Conservation (phyloP, 148 eudicot species). For the Nyssa sinensis region DNA sequence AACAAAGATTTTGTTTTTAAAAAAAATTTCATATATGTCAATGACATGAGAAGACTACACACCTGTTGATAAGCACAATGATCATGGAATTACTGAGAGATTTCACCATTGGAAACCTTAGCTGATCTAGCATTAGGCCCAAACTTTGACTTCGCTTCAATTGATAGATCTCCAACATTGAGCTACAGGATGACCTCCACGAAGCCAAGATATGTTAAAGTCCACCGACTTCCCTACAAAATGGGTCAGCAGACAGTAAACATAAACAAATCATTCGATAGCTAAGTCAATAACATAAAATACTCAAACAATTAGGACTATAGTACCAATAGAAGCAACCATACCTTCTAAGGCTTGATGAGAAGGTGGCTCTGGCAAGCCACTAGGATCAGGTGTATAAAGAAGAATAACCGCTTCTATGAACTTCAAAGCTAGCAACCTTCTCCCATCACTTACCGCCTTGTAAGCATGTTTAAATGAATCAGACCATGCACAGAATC, state of each 20-base stretch:
- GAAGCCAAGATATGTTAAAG: slow-evolving; percentile 88
- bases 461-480: slow-evolving; percentile 26
- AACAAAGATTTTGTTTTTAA: too few species aligned
- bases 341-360: slow-evolving; percentile 59
- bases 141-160: slow-evolving; percentile 85
- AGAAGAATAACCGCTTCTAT: slow-evolving; percentile 73
- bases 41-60: slow-evolving; percentile 2
- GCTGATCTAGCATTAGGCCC: slow-evolving; percentile 89
- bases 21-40: not conserved
- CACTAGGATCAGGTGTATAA: slow-evolving; percentile 89
- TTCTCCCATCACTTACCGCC: slow-evolving; percentile 79
- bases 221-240: slow-evolving; percentile 49
- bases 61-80: slow-evolving; percentile 89
- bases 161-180: slow-evolving; percentile 77
- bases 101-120: slow-evolving; percentile 68
- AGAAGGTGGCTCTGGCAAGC: slow-evolving; percentile 65
- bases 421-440: slow-evolving; percentile 82
- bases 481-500: slow-evolving; percentile 12
- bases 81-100: slow-evolving; percentile 71
- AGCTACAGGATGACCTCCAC: slow-evolving; percentile 89
- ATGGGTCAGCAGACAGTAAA: not conserved
- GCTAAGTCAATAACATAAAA: not conserved
- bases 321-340: not conserved
- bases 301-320: not conserved
- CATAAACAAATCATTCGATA: slow-evolving; percentile 15